Base-by-base conservation (phyloP, 106 monocot species). In the Allium cepa region DNA sequence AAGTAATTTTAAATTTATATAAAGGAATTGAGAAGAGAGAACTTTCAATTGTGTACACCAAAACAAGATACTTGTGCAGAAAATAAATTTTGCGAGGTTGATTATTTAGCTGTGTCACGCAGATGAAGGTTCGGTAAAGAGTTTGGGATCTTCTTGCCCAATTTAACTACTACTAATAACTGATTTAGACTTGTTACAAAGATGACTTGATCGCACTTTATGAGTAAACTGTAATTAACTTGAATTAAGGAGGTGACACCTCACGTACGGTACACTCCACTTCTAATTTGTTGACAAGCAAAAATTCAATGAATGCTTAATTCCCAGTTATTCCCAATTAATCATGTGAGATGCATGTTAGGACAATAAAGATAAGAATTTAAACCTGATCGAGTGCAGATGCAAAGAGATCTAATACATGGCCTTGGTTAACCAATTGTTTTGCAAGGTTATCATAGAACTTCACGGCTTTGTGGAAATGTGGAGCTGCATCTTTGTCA, bases 381-480 rank as follows among this genome's bases (percentile, higher is more conserved):
- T 8, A 53, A 26, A 99, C 99, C 99, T 99, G 99, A 83, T 99
- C 99, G 50, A 99, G 90, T 49, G 99, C 87, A 76, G 99, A 93
- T 61, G 99, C 99, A 87, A 93, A 99, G 59, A 99, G 55, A 55
- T 99, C 99, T 64, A 99, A 74, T 15, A 99, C 93, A 66, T 99
- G 99, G 46, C 99, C 99, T 80, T 99, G 99, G 70, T 49, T 85
- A 79, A 90, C 99, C 49, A 99, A 82, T 72, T 99, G 99, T 71
- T 93, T 99, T 46, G 99, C 87, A 57, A 99, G 81, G 59, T 57
- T 75, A 45, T 99, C 99, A 81, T 93, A 99, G 79, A 99, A 87
- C 75, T 93, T 99, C 8, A 99, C 85, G 26, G 99, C 93, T 64
- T 99, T 99, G 69, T 93, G 87, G 56, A 93, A 99, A 81, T 99